Evolutionary conservation across 2,329 filamentous ascomycete genomes (phyloP), one percentile per base, ranked within the genome.

Genomic region (Emergomyces africanus): DNA sequence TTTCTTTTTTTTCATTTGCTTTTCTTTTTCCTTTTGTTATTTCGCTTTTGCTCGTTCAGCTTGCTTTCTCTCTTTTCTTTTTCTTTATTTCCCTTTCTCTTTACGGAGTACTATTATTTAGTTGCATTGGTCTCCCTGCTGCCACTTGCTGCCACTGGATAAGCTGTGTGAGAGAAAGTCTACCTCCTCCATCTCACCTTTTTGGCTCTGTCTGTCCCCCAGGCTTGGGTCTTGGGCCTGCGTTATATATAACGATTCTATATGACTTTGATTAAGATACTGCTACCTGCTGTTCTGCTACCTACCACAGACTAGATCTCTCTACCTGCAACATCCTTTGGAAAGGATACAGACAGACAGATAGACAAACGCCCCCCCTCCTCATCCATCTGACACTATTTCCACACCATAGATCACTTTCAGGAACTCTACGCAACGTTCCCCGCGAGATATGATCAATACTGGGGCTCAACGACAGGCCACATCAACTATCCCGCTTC

Each of bases 371-470:
- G n/a, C 30, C 30, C 30, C 30, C 30, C 33, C 33, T 1, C 33
- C 33, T 35, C 33, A 35, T 10, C 8, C 33, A 35, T 10, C 33
- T 10, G 33, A n/a, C 5, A 35, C 8, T 35, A 35, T 35, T 10
- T 8, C 33, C 33, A 33, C 9, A 18, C 30, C 50, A 9, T n/a
- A 44, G 12, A 44, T 23, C 20, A 20, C 42, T 12, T 46, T 46
- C n/a, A n/a, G n/a, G 23, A 15, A 54, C 14, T 35, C 25, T 23
- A 23, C 20, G n/a, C 37, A 37, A 20, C 33, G 33, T 39, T 10
- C 10, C 50, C 50, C 28, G 20, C 44, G 30, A 58, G 57, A 58
- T 2, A 58, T 58, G 57, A 30, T 42, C 48, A 58, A 54, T 58
- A 42, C 37, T 33, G 20, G 23, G 35, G 25, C 57, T 20, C 48